These are phyloP conservation scores for Debaryomyces psychrophilus DNA, from an alignment of 1,139 yeast species.

Conservation along the genomic window DNA sequence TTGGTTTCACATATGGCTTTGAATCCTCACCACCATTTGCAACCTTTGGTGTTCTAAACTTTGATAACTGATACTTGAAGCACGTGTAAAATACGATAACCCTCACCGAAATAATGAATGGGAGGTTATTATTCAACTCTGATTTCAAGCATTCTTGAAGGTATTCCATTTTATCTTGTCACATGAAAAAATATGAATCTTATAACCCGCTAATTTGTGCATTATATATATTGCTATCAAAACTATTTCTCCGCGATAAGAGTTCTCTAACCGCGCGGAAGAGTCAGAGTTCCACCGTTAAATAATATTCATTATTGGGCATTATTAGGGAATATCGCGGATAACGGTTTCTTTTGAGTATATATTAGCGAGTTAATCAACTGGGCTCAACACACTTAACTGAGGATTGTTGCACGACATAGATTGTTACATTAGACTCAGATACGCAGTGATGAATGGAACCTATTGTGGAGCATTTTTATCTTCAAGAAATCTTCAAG, in stretches of 20 bases:
- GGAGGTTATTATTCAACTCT: background rate
- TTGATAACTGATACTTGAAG: background rate
- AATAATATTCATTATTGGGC: no score
- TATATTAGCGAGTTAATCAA: background rate
- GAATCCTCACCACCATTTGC: background rate
- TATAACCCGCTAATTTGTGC: no score
- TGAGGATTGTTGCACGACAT: no score
- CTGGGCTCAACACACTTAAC: background rate
- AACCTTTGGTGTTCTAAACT: background rate
- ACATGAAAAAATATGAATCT: no score
- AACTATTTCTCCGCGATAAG: conserved; percentile 2
- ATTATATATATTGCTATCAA: background rate
- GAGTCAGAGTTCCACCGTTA: background rate
- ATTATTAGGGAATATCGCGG: background rate
- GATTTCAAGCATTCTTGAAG: background rate
- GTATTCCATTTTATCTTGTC: background rate
- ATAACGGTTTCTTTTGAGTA: background rate
- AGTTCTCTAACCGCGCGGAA: background rate
- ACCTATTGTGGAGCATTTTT: no score
- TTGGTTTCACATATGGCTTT: background rate
- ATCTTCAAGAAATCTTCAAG: no score
- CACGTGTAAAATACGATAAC: background rate
- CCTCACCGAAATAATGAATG: background rate
- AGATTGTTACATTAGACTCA: no score
- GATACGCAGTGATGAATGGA: no score